Conservation (phyloP, 306 rosid genomes). For the Cucurbita argyrosperma region DNA sequence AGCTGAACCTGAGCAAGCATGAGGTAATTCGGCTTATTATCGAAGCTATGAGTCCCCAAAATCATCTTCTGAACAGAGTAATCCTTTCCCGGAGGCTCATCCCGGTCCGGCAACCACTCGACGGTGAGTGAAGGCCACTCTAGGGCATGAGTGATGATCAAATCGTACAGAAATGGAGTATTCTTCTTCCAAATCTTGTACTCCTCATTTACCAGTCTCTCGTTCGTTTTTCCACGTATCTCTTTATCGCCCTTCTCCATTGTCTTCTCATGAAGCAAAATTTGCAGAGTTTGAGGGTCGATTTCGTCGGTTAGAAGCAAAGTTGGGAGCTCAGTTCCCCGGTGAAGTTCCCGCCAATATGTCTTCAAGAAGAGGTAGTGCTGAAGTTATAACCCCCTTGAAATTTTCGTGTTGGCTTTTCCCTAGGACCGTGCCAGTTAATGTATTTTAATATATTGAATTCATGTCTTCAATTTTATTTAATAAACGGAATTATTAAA, state of each 20-base stretch:
- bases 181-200: conserved; percentile 99
- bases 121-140: conserved; percentile 99
- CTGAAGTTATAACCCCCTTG: not conserved
- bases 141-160: conserved; percentile 87
- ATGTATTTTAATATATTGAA: not conserved
- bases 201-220: conserved; percentile 85
- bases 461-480: not conserved
- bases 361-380: not conserved
- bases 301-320: not conserved
- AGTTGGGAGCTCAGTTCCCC: not conserved
- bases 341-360: conserved; percentile 5
- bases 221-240: conserved; percentile 95
- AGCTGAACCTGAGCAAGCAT: conserved; percentile 97
- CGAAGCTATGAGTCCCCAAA: conserved; percentile 88
- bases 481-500: too few species aligned
- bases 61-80: conserved; percentile 85
- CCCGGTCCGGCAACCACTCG: conserved; percentile 87
- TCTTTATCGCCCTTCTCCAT: conserved; percentile 97
- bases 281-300: not conserved
- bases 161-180: conserved; percentile 88
- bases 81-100: conserved; percentile 91
- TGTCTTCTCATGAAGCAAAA: not conserved
- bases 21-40: conserved; percentile 89
- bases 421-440: not conserved
- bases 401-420: not conserved